Percentiles rank a stretch among this genome's conserved stretches.
phyloP scores from a whole-genome alignment of 2,329 filamentous ascomycete species.

The Penicillium sp. region DNA sequence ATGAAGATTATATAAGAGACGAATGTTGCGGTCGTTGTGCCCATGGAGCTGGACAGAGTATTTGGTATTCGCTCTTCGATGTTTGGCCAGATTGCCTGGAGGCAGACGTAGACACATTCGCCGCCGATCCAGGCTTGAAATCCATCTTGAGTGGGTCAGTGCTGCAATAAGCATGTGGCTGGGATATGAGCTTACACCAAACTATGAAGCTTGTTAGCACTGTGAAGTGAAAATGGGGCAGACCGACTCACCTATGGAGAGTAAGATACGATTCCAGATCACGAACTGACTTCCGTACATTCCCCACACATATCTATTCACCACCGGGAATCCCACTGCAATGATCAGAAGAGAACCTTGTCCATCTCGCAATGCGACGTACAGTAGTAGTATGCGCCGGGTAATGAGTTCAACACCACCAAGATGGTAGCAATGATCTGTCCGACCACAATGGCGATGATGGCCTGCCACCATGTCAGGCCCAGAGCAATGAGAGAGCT shows the following conservation, averaged over 20 bases:
- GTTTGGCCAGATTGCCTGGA: not conserved
- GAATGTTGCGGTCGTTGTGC: not conserved
- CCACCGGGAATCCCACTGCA: slow-evolving; percentile 33
- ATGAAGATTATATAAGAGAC: not conserved
- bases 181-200: not conserved
- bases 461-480: not conserved
- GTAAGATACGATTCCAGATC: slow-evolving; percentile 25
- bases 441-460: not conserved
- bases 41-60: not conserved
- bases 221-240: fast-evolving
- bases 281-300: slow-evolving; percentile 28
- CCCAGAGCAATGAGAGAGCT: not conserved
- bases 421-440: not conserved
- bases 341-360: not conserved
- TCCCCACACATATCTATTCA: slow-evolving; percentile 34
- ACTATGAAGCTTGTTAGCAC: not conserved
- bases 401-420: not conserved
- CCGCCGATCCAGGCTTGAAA: not conserved
- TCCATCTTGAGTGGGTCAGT: not conserved
- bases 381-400: not conserved
- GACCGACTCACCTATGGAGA: slow-evolving; percentile 25
- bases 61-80: not conserved
- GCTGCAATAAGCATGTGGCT: not conserved
- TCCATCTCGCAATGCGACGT: not conserved
- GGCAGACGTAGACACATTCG: not conserved